Evolutionary conservation across 148 eudicot species (phyloP), one percentile per base, ranked within the genome.

Genomic region (Cornus kousa): DNA sequence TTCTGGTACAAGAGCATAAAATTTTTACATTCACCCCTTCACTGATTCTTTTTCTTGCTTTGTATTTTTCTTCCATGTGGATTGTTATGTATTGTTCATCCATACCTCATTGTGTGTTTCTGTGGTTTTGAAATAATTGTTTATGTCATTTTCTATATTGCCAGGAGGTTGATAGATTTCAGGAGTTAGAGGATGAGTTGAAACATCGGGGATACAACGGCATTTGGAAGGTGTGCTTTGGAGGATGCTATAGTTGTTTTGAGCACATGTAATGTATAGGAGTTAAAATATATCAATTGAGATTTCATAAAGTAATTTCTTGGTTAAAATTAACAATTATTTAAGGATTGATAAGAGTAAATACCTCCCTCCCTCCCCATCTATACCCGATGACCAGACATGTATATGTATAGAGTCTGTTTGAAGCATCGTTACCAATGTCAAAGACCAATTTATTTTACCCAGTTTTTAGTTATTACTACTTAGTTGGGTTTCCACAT

Each of bases 91-190:
- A 17, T 7, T 35, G 55, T 1, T 80, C 40, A 53, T 53, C 59
- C 19, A 20, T 20, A 62, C 23, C 23, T 19, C 66, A 20, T 62
- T 19, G 20, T 62, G 24, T 62, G 7, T 20, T 62, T 17, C 23
- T 62, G 66, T 20, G 66, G 22, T 12, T 60, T 24, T 68, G 70
- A 70, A 68, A 37, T 43, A 72, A 67, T 35, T 13, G 57, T 53
- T 35, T 12, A 16, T 76, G 43, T 78, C 35, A 68, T 73, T 53
- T 78, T 50, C 53, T 78, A 19, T 48, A 24, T 77, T 84, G 72
- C 76, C 88, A 96, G 99, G 99, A 96, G 90, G 97, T 93, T 79
- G 99, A 96, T 86, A 93, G 83, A 81, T 96, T 96, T 75, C 87
- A 83, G 67, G 99, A 93, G 28, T 80, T 96, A 60, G 91, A 90